These are phyloP conservation scores for Apiosordaria backusii DNA, from an alignment of 495 filamentous ascomycete species.

Conservation along the genomic window DNA sequence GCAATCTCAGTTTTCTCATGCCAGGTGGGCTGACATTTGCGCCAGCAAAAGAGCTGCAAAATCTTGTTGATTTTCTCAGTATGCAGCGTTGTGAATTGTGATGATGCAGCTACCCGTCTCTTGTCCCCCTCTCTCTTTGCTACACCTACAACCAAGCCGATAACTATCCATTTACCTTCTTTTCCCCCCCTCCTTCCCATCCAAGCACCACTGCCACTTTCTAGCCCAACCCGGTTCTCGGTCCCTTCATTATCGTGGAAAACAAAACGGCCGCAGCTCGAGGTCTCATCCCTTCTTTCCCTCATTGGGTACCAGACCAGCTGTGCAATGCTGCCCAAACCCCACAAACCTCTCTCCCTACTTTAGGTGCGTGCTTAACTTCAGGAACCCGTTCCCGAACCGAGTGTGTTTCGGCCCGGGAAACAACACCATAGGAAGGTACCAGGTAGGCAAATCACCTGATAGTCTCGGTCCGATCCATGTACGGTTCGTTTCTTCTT, in stretches of 20 bases:
- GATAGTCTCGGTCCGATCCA: neutral
- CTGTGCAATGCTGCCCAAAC: neutral
- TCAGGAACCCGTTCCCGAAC: neutral
- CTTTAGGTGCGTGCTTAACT: too few species aligned
- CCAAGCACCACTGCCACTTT: too few species aligned
- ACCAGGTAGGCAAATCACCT: neutral
- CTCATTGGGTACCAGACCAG: neutral
- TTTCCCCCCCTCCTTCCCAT: neutral
- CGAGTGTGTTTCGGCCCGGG: neutral
- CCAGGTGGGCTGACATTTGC: neutral
- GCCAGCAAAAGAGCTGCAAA: too few species aligned
- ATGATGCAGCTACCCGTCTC: neutral
- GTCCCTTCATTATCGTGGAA: neutral
- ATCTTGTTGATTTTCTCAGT: neutral
- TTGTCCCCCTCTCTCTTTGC: neutral
- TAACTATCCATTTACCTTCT: neutral
- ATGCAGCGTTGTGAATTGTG: neutral
- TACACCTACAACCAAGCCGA: neutral
- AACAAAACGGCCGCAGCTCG: neutral
- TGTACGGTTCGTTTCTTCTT: neutral
- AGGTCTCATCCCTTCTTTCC: neutral
- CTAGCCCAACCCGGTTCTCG: neutral
- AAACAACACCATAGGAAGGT: neutral
- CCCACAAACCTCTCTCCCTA: neutral
- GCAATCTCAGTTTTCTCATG: too few species aligned